These are phyloP conservation scores for Pseudozyma hubeiensis DNA, from an alignment of 1,284 basidiomycete genomes.

Conservation along the genomic window DNA sequence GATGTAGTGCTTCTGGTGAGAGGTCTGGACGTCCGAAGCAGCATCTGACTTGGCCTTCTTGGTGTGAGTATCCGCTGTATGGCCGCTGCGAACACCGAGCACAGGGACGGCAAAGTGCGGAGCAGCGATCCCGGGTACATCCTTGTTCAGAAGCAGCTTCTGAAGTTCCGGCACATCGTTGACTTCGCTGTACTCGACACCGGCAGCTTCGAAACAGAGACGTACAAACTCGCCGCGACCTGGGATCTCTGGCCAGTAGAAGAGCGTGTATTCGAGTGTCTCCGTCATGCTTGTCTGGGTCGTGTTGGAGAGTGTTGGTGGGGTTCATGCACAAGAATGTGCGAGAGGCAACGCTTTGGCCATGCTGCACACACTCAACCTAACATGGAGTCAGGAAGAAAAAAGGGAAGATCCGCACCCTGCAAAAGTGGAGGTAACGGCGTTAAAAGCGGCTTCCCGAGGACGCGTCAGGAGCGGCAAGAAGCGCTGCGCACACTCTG, in stretches of 20 bases:
- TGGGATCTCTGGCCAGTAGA: conserved; percentile 69
- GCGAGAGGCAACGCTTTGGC: not conserved
- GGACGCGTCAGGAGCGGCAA: conserved; percentile 10
- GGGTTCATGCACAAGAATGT: not conserved
- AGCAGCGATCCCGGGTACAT: conserved; percentile 12
- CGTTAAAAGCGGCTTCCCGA: conserved; percentile 6
- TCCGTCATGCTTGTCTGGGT: conserved; percentile 10
- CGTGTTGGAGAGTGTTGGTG: not conserved
- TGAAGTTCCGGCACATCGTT: conserved; percentile 35
- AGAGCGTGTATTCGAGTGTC: conserved; percentile 37
- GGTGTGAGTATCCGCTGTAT: not conserved
- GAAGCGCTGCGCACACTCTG: not conserved
- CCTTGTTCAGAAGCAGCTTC: conserved; percentile 26
- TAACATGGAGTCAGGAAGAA: not conserved
- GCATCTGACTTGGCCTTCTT: conserved; percentile 6
- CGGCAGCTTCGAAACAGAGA: conserved; percentile 71
- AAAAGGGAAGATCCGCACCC: not conserved
- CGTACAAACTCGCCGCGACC: conserved; percentile 73
- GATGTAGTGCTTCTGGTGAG: conserved; percentile 34
- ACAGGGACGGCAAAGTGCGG: conserved; percentile 68
- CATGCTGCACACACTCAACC: not conserved
- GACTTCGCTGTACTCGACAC: conserved; percentile 70
- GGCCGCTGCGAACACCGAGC: conserved; percentile 40
- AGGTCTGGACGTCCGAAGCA: conserved; percentile 4
- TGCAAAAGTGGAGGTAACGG: conserved; percentile 14